Evolutionary conservation across 2,329 filamentous ascomycete species (phyloP).

Genomic region (Ceratocystis papillata): DNA sequence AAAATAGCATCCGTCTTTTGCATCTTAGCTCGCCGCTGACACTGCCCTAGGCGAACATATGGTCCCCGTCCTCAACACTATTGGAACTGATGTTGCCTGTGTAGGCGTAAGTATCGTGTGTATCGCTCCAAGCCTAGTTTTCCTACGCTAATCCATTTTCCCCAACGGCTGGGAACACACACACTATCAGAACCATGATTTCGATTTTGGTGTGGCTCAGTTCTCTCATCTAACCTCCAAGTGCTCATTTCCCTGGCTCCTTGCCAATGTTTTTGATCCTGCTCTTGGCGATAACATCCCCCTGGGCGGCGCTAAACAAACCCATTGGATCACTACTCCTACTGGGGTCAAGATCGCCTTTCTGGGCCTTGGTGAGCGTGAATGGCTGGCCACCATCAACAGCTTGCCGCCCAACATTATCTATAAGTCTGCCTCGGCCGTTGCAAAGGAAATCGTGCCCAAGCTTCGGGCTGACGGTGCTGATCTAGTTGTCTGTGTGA

Average conservation of each 20-base stretch:
- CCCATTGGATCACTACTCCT: constrained; percentile 64
- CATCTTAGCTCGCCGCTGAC: background rate
- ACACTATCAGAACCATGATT: constrained; percentile 62
- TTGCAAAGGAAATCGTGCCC: constrained; percentile 65
- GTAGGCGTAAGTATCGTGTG: constrained; percentile 52
- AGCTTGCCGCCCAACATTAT: constrained; percentile 68
- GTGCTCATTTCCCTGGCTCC: constrained; percentile 79
- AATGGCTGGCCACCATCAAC: constrained; percentile 87
- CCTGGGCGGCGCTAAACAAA: constrained; percentile 64
- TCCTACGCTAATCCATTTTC: background rate
- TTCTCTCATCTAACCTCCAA: constrained; percentile 61
- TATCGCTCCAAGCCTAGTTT: background rate
- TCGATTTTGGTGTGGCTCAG: constrained; percentile 81
- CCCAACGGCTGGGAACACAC: background rate
- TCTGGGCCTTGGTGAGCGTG: constrained; percentile 73
- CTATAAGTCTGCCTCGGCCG: constrained; percentile 67
- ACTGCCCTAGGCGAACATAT: constrained; percentile 57
- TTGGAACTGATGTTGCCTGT: constrained; percentile 70
- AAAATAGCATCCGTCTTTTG: too few relatives aligned
- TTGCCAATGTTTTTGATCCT: constrained; percentile 79
- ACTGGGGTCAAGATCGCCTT: constrained; percentile 80
- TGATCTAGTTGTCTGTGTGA: constrained; percentile 71
- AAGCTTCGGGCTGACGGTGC: constrained; percentile 63
- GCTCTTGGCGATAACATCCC: constrained; percentile 64
- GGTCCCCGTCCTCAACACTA: constrained; percentile 70